A percentile compares a stretch with the other conserved stretches of the same genome.
Evolutionary conservation across 768 basidiomycete genomes (phyloP).

Genomic region (Mycena pura): DNA sequence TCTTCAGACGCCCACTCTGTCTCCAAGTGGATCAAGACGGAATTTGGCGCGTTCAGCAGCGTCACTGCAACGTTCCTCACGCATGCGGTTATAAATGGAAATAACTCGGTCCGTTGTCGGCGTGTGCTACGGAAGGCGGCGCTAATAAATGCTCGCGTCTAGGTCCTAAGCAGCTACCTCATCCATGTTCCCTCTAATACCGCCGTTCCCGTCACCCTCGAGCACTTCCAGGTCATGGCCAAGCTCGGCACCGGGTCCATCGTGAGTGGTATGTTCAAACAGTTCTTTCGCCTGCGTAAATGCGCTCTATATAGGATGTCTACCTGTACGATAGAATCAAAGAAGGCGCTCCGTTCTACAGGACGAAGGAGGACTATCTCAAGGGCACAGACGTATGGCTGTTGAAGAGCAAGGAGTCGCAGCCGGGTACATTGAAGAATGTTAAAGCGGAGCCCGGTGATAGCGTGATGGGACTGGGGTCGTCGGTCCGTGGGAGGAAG

Average conservation of each 20-base stretch:
- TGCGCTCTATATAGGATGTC: constrained; percentile 48
- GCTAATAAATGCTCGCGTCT: background rate
- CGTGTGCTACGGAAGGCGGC: background rate
- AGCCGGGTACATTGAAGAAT: background rate
- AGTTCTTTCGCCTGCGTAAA: background rate
- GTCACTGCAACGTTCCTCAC: constrained; percentile 73
- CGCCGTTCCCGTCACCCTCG: constrained; percentile 71
- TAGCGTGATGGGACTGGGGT: background rate
- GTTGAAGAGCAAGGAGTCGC: background rate
- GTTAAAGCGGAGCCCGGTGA: constrained; percentile 32
- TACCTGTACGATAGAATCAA: constrained; percentile 68
- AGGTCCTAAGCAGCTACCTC: constrained; percentile 17
- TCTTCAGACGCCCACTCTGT: constrained; percentile 54
- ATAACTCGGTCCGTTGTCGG: constrained; percentile 45
- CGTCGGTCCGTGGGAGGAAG: constrained; percentile 13
- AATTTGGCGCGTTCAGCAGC: constrained; percentile 62
- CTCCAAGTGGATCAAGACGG: constrained; percentile 67
- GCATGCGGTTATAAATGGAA: constrained; percentile 76
- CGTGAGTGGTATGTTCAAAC: constrained; percentile 32
- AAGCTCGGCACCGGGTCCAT: constrained; percentile 68
- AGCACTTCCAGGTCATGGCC: constrained; percentile 79
- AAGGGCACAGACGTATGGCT: background rate
- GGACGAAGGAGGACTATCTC: constrained; percentile 74
- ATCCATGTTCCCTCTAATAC: constrained; percentile 16
- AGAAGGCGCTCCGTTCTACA: constrained; percentile 70